Evolutionary conservation across 2,329 filamentous ascomycete species (phyloP), one percentile per base, ranked within the genome.

Genomic region (Xylariaceae sp.): DNA sequence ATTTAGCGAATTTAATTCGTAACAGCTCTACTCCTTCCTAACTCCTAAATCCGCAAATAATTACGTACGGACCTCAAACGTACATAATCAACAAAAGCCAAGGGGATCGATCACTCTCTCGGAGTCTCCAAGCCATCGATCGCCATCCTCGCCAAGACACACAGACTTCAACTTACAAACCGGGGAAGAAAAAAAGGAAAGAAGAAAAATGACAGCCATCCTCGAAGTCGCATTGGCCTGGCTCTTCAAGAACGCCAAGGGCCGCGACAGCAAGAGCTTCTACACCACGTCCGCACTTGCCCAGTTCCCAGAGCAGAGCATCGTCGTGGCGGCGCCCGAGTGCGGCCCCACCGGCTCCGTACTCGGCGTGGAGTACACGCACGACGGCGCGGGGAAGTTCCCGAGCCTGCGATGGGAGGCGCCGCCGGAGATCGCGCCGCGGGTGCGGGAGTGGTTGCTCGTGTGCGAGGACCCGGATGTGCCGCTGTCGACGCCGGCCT

Each of bases 401-500:
- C 78, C 79, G 0, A 68, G 69, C 5, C 54, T 81, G 20, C 63
- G 61, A 40, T 81, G 77, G 78, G 66, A 72, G 5, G 62, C 65
- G 9, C 67, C 72, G 2, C 60, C 66, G 3, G 66, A 66, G 1
- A 52, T 70, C 7, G 62, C 64, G 6, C 52, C 21, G 2, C 42
- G 54, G 19, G 71, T 78, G 10, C 71, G 71, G 50, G 71, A 82
- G 63, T 82, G 78, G 71, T 55, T 82, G 18, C 64, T 82, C 16
- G 65, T 81, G 14, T 69, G 66, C 40, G 78, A 81, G 56, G 77
- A 82, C 50, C 77, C 77, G 1, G 79, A 81, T 63, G 75, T 74
- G 16, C 77, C 77, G 18, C 48, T 80, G 26, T 73, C 76, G 6
- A 75, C 70, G 9, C 75, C 79, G 5, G 71, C 77, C n/a, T 71